Conservation (phyloP, 768 basidiomycete species). For the Suillus discolor region DNA sequence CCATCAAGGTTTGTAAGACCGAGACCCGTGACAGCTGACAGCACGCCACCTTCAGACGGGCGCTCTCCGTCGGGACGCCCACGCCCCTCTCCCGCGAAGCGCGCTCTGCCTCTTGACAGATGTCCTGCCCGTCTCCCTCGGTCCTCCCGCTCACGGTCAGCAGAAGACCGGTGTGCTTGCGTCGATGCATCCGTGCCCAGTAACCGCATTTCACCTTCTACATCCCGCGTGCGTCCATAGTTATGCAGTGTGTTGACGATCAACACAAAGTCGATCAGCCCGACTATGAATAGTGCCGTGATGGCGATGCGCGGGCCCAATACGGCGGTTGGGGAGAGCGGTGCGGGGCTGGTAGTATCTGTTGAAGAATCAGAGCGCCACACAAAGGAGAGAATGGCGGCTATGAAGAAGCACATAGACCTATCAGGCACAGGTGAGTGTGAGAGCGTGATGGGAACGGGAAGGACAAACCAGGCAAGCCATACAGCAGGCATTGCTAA, state of each 20-base stretch:
- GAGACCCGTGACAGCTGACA: slow-evolving; percentile 31
- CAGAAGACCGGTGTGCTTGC: not conserved
- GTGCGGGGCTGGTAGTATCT: slow-evolving; percentile 38
- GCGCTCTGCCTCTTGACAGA: slow-evolving; percentile 8
- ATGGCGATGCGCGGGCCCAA: slow-evolving; percentile 58
- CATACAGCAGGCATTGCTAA: slow-evolving; percentile 69
- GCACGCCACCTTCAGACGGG: slow-evolving; percentile 12
- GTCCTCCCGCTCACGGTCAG: slow-evolving; percentile 10
- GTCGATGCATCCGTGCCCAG: not conserved
- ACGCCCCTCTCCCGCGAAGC: slow-evolving; percentile 12
- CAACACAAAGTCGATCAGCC: slow-evolving; percentile 60
- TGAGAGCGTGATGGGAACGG: not conserved
- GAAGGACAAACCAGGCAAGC: slow-evolving; percentile 59
- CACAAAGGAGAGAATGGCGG: slow-evolving; percentile 64
- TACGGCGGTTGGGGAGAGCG: slow-evolving; percentile 40
- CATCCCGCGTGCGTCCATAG: slow-evolving; percentile 43
- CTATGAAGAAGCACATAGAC: slow-evolving; percentile 69
- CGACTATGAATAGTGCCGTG: slow-evolving; percentile 55
- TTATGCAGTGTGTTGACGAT: slow-evolving; percentile 64
- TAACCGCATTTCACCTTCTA: not conserved
- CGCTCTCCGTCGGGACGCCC: not conserved
- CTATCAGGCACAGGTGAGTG: slow-evolving; percentile 27
- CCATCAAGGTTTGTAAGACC: slow-evolving; percentile 29
- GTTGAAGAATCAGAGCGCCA: slow-evolving; percentile 60
- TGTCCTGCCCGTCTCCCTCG: not conserved